Evolutionary conservation across 768 basidiomycete species (phyloP), one percentile per base, ranked within the genome.

Genomic region (Serpula lacrymans): DNA sequence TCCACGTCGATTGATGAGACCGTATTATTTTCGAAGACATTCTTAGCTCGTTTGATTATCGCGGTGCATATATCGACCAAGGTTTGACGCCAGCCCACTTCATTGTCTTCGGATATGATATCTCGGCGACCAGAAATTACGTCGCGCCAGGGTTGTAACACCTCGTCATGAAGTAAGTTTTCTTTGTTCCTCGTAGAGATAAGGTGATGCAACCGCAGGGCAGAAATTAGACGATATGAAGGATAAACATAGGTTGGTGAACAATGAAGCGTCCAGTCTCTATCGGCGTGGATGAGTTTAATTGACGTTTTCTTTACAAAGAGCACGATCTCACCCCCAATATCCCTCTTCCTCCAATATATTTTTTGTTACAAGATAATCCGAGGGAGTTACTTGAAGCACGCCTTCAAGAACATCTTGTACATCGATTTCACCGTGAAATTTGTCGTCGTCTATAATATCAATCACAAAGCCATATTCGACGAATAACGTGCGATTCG

Each of bases 401-500:
- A n/a, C n/a, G n/a, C n/a, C n/a, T 45, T 80, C 74, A 5, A 84
- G 52, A 7, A 72, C 43, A 13, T 70, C 67, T 41, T 81, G 77
- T 2, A 94, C 63, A 41, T 84, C 76, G 12, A 88, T 70, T 49
- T 89, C 83, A 16, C 65, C 64, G 11, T 46, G 46, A 14, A 41
- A 34, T 18, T 62, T 33, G 7, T 44, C 57, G 9, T 64, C 57
- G 9, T 56, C 39, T 7, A 59, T 49, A 12, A 67, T 49, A 12
- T 47, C 21, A 48, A 74, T 72, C 23, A 86, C 74, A 57, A 98
- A 98, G 0, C 94, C 95, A 60, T 98, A 98, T 58, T 98, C 95
- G 16, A 81, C 72, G 55, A 93, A 86, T 17, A 97, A 59, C 3
- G 75, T 82, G 29, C 75, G 71, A 48, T 92, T 94, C 18, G 80